Base-by-base conservation (phyloP, 2,329 filamentous ascomycete species). In the Celoporthe dispersa region DNA sequence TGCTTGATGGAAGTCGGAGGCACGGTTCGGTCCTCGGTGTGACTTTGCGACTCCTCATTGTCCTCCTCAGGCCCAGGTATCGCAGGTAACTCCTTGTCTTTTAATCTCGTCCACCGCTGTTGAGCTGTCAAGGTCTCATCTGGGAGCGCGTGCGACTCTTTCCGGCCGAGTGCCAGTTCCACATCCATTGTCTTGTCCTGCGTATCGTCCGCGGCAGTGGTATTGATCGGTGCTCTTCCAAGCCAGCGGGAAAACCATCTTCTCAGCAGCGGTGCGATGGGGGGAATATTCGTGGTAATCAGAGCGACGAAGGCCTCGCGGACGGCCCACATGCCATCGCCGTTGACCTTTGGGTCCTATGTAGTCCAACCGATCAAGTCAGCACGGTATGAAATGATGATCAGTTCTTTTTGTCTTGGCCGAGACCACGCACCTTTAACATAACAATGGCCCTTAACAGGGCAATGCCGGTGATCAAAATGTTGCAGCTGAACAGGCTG, bases 401-500 rank as follows among this genome's bases (percentile, higher is more conserved):
- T 22, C 2, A 22, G 22, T 12, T 12, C 4, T 7, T 39, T 19
- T 6, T 8, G n/a, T 6, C 35, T 8, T 25, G 7, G 3, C 5
- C 6, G 4, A 25, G 33, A n/a, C 11, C 3, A 11, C 69, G 39
- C 25, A 71, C 69, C 63, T 37, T 61, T 12, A 71, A 22, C 28
- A 71, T 68, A 11, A 63, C 59, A 44, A 64, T 33, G 1, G 68
- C 69, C 4, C 69, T 66, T 16, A 71, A 57, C 1, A 71, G 48
- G 1, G 69, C 66, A 48, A 71, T 68, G 2, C 66, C 69, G 2
- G 69, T 71, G 16, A 71, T 71, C 22, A 71, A 55, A 28, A 68
- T 71, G n/a, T 64, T 71, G 3, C 66, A 71, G 57, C 69, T 71
- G 67, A 71, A 71, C 1, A 71, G 63, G 7, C 69, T 59, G 37